Conservation (phyloP, 495 filamentous ascomycete genomes). For the Penicillium silybi region DNA sequence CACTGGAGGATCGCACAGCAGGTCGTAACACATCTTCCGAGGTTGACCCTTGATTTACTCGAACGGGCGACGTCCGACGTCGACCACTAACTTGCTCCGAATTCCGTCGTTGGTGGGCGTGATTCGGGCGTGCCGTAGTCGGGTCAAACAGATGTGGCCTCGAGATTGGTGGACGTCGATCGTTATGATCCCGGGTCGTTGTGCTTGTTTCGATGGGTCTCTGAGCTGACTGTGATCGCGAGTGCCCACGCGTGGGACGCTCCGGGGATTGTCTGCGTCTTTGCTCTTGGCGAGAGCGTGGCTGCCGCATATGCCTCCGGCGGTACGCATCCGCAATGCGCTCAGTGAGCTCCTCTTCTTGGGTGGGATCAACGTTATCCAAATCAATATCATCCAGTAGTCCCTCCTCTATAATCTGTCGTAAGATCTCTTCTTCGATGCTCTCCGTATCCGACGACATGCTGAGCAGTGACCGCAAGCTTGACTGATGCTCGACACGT, state of each 20-base stretch:
- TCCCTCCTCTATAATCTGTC: slow-evolving; percentile 85
- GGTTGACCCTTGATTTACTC: slow-evolving; percentile 31
- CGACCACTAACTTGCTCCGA: slow-evolving; percentile 45
- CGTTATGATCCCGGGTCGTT: slow-evolving; percentile 10
- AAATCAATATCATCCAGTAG: slow-evolving; percentile 81
- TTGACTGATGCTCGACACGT: slow-evolving; percentile 79
- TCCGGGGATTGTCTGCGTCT: slow-evolving; percentile 23
- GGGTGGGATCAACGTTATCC: slow-evolving; percentile 68
- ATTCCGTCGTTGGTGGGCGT: slow-evolving; percentile 44
- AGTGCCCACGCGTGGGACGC: slow-evolving; percentile 22
- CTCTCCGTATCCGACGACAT: slow-evolving; percentile 68
- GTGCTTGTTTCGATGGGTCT: slow-evolving; percentile 12
- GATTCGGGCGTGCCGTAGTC: slow-evolving; percentile 25
- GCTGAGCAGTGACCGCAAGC: slow-evolving; percentile 76
- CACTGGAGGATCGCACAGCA: slow-evolving; percentile 38
- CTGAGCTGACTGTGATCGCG: slow-evolving; percentile 35
- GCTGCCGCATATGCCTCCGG: slow-evolving; percentile 54
- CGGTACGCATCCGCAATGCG: slow-evolving; percentile 84
- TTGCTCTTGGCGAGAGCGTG: slow-evolving; percentile 28
- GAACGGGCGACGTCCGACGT: slow-evolving; percentile 35
- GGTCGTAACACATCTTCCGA: slow-evolving; percentile 38
- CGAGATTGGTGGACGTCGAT: slow-evolving; percentile 49
- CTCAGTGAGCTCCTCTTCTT: slow-evolving; percentile 83
- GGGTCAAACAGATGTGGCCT: slow-evolving; percentile 54
- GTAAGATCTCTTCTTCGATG: slow-evolving; percentile 81